phyloP scores from a whole-genome alignment of 2,329 filamentous ascomycete genomes.

The Cercospora sp. region DNA sequence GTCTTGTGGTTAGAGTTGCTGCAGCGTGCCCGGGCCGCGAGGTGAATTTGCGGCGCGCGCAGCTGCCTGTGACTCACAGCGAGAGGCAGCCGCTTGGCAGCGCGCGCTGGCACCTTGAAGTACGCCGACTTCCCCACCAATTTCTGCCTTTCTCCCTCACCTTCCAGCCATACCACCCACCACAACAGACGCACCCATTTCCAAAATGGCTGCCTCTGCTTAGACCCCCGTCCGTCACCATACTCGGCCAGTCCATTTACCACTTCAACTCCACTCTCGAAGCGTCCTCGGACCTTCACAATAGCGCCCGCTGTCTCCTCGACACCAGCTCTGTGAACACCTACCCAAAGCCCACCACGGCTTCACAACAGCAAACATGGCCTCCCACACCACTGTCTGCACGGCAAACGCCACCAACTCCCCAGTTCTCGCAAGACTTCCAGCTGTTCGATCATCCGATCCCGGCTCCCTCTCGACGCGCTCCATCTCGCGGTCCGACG shows the following conservation, averaged over 20 bases:
- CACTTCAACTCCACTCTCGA: constrained; percentile 31
- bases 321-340: constrained; percentile 60
- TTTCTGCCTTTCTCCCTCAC: constrained; percentile 15
- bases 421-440: constrained; percentile 65
- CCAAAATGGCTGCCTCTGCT: constrained; percentile 39
- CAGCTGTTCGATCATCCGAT: constrained; percentile 65
- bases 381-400: constrained; percentile 62
- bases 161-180: constrained; percentile 21
- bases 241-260: constrained; percentile 28
- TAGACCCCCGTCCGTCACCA: constrained; percentile 36
- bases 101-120: background rate
- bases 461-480: constrained; percentile 47
- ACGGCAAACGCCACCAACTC: constrained; percentile 50
- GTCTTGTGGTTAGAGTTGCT: background rate
- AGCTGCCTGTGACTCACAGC: background rate
- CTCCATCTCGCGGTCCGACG: constrained; percentile 55
- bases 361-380: constrained; percentile 73
- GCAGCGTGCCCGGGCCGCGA: background rate
- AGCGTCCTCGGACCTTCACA: constrained; percentile 40
- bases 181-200: constrained; percentile 32
- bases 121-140: background rate
- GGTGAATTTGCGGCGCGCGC: background rate
- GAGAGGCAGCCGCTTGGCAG: background rate
- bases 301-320: constrained; percentile 28
- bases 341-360: constrained; percentile 78